Percentiles rank a stretch among this genome's conserved stretches.
Evolutionary conservation across 495 filamentous ascomycete species (phyloP).

Genomic region (Annulohypoxylon nitens): DNA sequence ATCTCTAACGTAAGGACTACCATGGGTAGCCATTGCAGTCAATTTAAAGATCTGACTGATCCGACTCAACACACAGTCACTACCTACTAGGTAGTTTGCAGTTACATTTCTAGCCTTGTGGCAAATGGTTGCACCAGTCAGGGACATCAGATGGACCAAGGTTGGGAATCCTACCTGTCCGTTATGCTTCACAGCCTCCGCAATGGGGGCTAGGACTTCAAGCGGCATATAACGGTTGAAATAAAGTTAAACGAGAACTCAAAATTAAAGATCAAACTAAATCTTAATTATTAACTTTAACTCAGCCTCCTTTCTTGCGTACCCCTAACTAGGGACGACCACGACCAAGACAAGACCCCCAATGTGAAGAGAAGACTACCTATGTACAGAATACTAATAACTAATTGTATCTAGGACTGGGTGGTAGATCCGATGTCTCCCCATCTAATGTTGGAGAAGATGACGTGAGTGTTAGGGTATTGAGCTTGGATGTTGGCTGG

Average conservation of each 20-base stretch:
- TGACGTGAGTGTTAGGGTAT: slow-evolving; percentile 60
- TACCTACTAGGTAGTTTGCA: neutral
- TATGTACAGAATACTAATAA: no score
- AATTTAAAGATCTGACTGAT: no score
- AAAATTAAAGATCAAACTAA: neutral
- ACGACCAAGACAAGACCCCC: neutral
- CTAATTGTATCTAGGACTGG: slow-evolving; percentile 7
- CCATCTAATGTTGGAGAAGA: slow-evolving; percentile 64
- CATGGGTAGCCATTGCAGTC: no score
- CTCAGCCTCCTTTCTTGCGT: neutral
- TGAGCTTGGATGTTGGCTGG: slow-evolving; percentile 61
- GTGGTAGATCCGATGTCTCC: slow-evolving; percentile 47
- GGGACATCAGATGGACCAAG: neutral
- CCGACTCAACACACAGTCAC: no score
- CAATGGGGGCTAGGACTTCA: neutral
- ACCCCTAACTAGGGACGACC: neutral
- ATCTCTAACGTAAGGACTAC: no score
- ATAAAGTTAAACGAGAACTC: neutral
- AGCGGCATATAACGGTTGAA: neutral
- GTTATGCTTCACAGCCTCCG: neutral
- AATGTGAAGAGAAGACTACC: neutral
- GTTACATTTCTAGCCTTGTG: neutral
- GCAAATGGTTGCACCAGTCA: neutral
- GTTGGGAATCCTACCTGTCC: neutral
- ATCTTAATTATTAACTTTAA: neutral